These are phyloP conservation scores for Diplodia corticola DNA, from an alignment of 2,329 filamentous ascomycete genomes.

Conservation along the genomic window DNA sequence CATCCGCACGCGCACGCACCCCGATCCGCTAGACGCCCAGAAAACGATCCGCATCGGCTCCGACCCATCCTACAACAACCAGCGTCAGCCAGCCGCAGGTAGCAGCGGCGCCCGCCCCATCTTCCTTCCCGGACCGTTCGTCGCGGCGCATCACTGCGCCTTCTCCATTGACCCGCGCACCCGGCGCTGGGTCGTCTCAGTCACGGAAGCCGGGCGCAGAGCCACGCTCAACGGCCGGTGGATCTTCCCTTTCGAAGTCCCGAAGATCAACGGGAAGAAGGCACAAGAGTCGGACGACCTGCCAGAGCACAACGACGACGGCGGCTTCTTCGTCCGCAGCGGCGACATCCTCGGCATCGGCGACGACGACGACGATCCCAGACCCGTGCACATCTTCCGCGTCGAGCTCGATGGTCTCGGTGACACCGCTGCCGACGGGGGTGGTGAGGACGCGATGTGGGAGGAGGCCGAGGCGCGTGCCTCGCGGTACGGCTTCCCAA, in stretches of 20 bases:
- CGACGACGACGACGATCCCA: neutral
- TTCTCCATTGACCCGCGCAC: neutral
- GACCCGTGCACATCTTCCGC: neutral
- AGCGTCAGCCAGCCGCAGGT: neutral
- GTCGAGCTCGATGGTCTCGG: neutral
- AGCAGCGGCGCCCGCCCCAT: neutral
- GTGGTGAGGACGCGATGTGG: slow-evolving; percentile 1
- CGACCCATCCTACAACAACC: neutral
- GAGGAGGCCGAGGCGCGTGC: slow-evolving; percentile 21
- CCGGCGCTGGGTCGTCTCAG: neutral
- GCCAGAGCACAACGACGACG: neutral
- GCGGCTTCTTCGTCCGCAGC: neutral
- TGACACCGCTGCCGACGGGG: neutral
- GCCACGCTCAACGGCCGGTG: slow-evolving; percentile 5
- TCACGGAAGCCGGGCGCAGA: neutral
- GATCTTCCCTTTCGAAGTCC: no score
- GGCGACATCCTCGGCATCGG: slow-evolving; percentile 17
- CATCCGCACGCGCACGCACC: neutral
- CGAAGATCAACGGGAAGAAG: no score
- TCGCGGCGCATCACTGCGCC: neutral
- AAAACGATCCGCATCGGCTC: neutral
- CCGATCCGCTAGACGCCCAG: neutral
- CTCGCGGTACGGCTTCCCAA: slow-evolving; percentile 24
- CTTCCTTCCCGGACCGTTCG: neutral
- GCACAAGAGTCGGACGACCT: no score